Conservation (phyloP, 2,329 filamentous ascomycete species). For the Mycosphaerelloides madeirae region DNA sequence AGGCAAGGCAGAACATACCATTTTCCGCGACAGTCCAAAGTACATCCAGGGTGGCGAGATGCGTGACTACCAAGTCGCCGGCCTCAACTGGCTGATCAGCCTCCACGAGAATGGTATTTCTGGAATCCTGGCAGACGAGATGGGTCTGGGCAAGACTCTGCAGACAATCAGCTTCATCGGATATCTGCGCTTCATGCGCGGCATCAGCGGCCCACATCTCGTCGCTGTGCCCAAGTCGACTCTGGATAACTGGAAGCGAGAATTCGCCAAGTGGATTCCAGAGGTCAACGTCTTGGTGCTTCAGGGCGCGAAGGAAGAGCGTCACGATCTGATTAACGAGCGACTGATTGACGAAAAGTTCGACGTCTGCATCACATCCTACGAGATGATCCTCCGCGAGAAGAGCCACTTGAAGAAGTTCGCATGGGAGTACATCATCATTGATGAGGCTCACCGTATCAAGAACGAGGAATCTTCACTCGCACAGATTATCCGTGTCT, state of each 20-base stretch:
- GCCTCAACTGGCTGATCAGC: constrained; percentile 95
- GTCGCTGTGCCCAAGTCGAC: constrained; percentile 94
- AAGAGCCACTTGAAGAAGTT: constrained; percentile 95
- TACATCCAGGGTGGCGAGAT: constrained; percentile 80
- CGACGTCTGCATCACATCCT: constrained; percentile 96
- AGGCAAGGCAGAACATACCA: constrained; percentile 69
- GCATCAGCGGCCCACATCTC: constrained; percentile 84
- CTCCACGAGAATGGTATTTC: constrained; percentile 98
- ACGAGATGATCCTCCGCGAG: constrained; percentile 96
- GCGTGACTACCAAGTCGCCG: constrained; percentile 94
- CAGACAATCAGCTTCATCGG: constrained; percentile 97
- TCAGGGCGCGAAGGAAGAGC: constrained; percentile 92
- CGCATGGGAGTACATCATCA: constrained; percentile 99
- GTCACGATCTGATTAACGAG: constrained; percentile 80
- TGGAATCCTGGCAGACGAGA: constrained; percentile 94
- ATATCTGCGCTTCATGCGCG: constrained; percentile 86
- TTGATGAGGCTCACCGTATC: constrained; percentile 96
- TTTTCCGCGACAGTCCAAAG: constrained; percentile 90
- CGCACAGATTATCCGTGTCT: constrained; percentile 91
- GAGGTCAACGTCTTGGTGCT: constrained; percentile 92
- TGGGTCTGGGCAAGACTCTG: constrained; percentile 95
- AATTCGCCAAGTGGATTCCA: constrained; percentile 90
- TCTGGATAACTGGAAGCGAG: constrained; percentile 95
- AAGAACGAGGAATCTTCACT: constrained; percentile 98
- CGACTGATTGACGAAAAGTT: constrained; percentile 92